Conservation (phyloP, 2,329 filamentous ascomycete genomes). For the Sporothrix inflata region DNA sequence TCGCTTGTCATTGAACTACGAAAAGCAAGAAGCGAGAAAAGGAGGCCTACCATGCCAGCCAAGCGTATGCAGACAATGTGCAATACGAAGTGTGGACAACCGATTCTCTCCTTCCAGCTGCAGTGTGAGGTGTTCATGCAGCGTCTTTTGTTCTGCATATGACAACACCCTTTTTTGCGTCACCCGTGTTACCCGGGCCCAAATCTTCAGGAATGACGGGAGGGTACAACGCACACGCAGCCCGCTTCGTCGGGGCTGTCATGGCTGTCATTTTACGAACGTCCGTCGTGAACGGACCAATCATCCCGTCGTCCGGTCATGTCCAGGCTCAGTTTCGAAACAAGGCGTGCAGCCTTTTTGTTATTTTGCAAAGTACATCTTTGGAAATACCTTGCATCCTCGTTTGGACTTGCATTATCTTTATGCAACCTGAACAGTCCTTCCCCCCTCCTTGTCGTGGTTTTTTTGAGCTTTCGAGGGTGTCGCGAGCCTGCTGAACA, state of each 20-base stretch:
- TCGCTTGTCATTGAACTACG: neutral
- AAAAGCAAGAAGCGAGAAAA: neutral
- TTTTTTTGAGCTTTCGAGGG: neutral
- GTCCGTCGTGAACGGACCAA: neutral
- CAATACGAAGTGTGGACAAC: neutral
- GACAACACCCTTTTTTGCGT: neutral
- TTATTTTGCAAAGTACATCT: neutral
- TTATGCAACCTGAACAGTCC: neutral
- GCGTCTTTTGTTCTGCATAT: neutral
- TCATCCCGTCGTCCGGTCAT: neutral
- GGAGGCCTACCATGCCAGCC: neutral
- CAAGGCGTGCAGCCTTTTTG: neutral
- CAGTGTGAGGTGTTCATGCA: constrained; percentile 17
- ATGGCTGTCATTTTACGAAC: neutral
- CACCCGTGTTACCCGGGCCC: neutral
- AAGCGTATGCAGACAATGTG: neutral
- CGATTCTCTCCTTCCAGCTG: neutral
- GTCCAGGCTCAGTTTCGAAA: neutral
- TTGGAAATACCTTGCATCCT: neutral
- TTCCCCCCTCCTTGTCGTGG: neutral
- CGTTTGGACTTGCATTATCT: neutral
- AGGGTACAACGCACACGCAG: no score
- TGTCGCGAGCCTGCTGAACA: constrained; percentile 4
- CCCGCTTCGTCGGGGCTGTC: neutral
- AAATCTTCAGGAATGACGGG: neutral